phyloP scores from a whole-genome alignment of 202 grass and related monocot species.

The Setaria italica region DNA sequence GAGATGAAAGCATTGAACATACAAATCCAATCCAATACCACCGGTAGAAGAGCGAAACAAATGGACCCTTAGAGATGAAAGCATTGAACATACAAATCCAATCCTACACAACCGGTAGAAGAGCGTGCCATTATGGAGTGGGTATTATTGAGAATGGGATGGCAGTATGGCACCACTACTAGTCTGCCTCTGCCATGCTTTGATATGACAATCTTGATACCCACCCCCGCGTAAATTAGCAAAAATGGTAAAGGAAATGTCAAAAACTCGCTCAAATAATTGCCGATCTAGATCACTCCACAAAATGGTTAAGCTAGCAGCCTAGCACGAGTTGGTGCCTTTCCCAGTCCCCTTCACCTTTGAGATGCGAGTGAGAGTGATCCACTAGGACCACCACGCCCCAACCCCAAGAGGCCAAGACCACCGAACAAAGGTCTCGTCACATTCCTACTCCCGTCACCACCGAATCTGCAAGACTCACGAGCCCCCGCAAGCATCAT shows the following conservation, averaged over 20 bases:
- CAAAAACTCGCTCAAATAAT: not conserved
- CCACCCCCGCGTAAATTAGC: not conserved
- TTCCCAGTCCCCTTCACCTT: not conserved
- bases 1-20: not conserved
- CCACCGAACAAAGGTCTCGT: conserved; percentile 21
- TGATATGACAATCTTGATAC: too few species aligned
- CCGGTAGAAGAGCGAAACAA: too few species aligned
- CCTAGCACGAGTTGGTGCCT: not conserved
- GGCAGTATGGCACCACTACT: too few species aligned
- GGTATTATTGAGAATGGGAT: too few species aligned
- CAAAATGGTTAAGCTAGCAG: not conserved
- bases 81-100: too few species aligned
- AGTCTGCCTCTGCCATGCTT: not conserved
- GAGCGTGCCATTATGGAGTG: too few species aligned
- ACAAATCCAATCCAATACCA: too few species aligned
- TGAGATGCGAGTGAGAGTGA: not conserved
- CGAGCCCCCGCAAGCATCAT: conserved; percentile 17
- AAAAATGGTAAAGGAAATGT: not conserved
- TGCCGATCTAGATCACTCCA: not conserved
- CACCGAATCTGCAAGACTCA: not conserved
- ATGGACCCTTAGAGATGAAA: not conserved
- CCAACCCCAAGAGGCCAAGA: not conserved
- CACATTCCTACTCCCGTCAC: conserved; percentile 30
- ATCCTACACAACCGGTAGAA: too few species aligned
- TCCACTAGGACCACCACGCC: too few species aligned